A percentile compares a stretch with the other conserved stretches of the same genome.
phyloP scores from a whole-genome alignment of 805 yeast species.

The Starmerella floricola region DNA sequence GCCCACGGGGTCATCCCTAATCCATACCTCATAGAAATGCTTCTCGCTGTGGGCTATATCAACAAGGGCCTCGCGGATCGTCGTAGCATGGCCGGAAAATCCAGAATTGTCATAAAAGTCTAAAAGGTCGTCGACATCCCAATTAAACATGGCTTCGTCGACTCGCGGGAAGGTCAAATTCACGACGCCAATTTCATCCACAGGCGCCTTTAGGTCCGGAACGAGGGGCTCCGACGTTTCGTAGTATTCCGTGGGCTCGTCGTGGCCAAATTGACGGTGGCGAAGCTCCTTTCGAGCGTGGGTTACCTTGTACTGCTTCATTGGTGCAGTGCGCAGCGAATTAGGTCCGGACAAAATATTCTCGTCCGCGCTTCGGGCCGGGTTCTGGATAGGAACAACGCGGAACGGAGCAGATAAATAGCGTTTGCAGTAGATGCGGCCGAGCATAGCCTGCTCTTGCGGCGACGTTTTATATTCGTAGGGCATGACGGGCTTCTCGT shows the following conservation, averaged over 20 bases:
- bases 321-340: conserved; percentile 3
- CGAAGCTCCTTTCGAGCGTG: conserved; percentile 1
- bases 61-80: conserved; percentile 7
- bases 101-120: not conserved
- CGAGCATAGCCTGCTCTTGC: conserved; percentile 20
- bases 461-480: conserved; percentile 5
- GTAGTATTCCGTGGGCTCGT: conserved; percentile 6
- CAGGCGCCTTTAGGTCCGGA: conserved; percentile 1
- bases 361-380: not conserved
- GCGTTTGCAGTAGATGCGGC: conserved; percentile 15
- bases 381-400: conserved; percentile 11
- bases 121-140: conserved; percentile 4
- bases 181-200: not conserved
- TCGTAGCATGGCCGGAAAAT: conserved; percentile 6
- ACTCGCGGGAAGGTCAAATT: conserved; percentile 12
- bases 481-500: conserved; percentile 10
- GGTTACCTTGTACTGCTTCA: conserved; percentile 7
- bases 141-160: conserved; percentile 5
- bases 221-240: conserved; percentile 5
- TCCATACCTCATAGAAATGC: conserved; percentile 17
- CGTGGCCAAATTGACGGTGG: conserved; percentile 18
- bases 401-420: conserved; percentile 16
- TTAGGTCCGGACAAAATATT: not conserved
- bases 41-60: conserved; percentile 1
- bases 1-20: conserved; percentile 12